Base-by-base conservation (phyloP, 148 eudicot genomes). In the Spergularia bocconei region DNA sequence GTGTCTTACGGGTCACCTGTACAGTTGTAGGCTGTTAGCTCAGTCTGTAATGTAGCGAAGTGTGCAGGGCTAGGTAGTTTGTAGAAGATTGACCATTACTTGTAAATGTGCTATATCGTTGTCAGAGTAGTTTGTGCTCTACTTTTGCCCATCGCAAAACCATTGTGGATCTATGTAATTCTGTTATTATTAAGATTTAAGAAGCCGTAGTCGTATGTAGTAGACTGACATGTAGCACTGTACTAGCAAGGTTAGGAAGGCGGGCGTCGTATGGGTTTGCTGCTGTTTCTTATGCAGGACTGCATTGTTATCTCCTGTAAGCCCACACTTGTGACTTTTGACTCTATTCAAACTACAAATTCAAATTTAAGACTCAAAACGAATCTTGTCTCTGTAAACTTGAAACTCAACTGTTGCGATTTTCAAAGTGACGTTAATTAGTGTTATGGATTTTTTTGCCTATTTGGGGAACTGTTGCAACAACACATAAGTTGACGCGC, bases 41-140 rank as follows among this genome's bases (percentile, higher is more conserved):
- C 77, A 61, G 68, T 79, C 74, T 66, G 84, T 73, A 76, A 72
- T 82, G 78, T 83, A 83, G 78, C 66, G 56, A 55, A 65, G 79
- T 75, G 72, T 72, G 78, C 76, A 73, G 67, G 77, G 25, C 56
- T 76, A 58, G 56, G 62, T 61, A 69, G 20, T 62, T 52, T 44
- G 13, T 64, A 38, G 79, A 68, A 51, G 17, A 53, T 66, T 54
- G 59, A 74, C 53, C 53, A 10, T 50, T 71, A 72, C 76, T 38
- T 80, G 83, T 76, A 76, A 77, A 80, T 76, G 58, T 36, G 62
- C 63, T 41, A 70, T 63, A 68, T 79, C 48, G 9, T 2, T n/a
- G 38, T 38, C 15, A 79, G 56, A 78, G 59, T 65, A 19, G 39
- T 66, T 75, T 69, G 58, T 51, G 33, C 36, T 29, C 36, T 29